A percentile compares a stretch with the other conserved stretches of the same genome.
phyloP scores from a whole-genome alignment of 257 asterid species.

The Echites panduratus region DNA sequence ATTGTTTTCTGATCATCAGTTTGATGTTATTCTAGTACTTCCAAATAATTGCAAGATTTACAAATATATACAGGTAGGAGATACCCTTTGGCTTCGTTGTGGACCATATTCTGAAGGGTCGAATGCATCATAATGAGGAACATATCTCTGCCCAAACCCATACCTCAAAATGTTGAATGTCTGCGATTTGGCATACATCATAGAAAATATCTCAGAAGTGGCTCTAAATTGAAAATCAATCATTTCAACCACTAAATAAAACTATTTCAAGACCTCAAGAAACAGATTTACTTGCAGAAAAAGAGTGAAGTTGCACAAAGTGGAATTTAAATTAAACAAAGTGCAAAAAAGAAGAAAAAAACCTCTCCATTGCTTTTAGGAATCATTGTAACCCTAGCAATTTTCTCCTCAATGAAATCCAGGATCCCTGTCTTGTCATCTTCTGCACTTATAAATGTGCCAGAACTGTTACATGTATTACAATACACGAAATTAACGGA shows the following conservation, averaged over 20 bases:
- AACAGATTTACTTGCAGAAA: conserved; percentile 3
- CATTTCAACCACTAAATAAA: background rate
- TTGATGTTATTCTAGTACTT: background rate
- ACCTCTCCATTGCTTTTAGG: conserved; percentile 77
- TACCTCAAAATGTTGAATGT: conserved; percentile 76
- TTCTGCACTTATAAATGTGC: conserved; percentile 65
- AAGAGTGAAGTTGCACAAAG: background rate
- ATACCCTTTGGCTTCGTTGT: conserved; percentile 84
- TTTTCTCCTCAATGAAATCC: conserved; percentile 60
- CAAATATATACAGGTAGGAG: background rate
- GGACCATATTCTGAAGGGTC: conserved; percentile 85
- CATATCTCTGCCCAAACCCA: conserved; percentile 78
- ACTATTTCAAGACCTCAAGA: background rate
- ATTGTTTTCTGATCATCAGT: background rate
- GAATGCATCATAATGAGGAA: conserved; percentile 79
- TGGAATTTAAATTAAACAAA: background rate
- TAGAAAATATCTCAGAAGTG: background rate
- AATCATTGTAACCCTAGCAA: conserved; percentile 65
- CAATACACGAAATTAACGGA: background rate
- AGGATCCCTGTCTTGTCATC: conserved; percentile 68
- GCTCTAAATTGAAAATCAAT: background rate
- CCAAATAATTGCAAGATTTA: conserved; percentile 1
- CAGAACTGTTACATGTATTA: conserved; percentile 42
- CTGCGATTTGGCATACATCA: conserved; percentile 37
- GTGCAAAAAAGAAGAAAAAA: background rate